phyloP scores from a whole-genome alignment of 1,284 basidiomycete species.

The Sporisorium graminicola region DNA sequence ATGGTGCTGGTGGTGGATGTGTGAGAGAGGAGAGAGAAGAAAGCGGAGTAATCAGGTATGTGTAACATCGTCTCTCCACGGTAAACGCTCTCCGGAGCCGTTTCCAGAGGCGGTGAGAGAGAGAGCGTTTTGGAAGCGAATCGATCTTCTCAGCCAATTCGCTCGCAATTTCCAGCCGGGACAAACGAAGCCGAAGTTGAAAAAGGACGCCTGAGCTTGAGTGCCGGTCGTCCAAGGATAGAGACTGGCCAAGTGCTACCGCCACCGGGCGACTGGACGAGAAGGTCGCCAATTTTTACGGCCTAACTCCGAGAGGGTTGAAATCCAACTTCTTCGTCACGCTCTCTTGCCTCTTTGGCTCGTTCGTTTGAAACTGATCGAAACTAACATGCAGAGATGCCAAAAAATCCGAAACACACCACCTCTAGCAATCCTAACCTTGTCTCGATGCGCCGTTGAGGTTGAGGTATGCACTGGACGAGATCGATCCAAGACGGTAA shows the following conservation, averaged over 20 bases:
- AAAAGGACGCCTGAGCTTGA: too few relatives aligned
- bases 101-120: too few relatives aligned
- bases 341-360: not conserved
- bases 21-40: not conserved
- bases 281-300: not conserved
- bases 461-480: too few relatives aligned
- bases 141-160: conserved; percentile 28
- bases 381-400: conserved; percentile 5
- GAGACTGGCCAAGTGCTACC: not conserved
- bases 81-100: too few relatives aligned
- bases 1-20: not conserved
- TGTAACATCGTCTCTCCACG: too few relatives aligned
- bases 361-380: conserved; percentile 1
- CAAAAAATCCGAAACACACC: not conserved
- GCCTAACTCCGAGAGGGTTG: not conserved
- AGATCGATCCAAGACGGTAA: too few relatives aligned
- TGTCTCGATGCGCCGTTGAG: too few relatives aligned
- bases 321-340: not conserved
- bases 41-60: too few relatives aligned
- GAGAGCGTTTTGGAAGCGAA: conserved; percentile 30
- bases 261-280: too few relatives aligned
- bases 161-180: not conserved
- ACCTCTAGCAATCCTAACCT: too few relatives aligned
- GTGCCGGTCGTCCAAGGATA: too few relatives aligned
- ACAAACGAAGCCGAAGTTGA: not conserved